Evolutionary conservation across 2,329 filamentous ascomycete species (phyloP).

Genomic region (Colletotrichum chlorophyti): DNA sequence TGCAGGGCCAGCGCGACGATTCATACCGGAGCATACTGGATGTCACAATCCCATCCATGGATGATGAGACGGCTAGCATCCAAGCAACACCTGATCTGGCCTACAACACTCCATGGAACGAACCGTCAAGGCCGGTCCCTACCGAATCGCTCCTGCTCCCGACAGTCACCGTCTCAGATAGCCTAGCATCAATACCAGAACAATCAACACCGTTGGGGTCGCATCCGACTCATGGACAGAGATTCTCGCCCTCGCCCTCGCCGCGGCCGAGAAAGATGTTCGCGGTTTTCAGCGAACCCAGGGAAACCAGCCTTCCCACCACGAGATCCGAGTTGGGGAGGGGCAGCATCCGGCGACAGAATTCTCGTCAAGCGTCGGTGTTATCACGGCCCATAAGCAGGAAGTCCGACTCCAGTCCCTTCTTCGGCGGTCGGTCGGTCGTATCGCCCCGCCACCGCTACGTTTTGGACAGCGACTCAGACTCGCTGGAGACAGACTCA

Average conservation of each 20-base stretch:
- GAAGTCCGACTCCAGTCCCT: conserved; percentile 28
- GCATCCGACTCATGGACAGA: conserved; percentile 20
- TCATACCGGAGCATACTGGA: conserved; percentile 39
- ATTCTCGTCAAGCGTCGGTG: conserved; percentile 17
- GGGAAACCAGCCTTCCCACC: conserved; percentile 9
- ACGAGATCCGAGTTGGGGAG: conserved; percentile 15
- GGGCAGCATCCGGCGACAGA: conserved; percentile 17
- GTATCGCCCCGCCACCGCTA: conserved; percentile 25
- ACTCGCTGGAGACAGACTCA: conserved; percentile 7
- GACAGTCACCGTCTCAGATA: conserved; percentile 12
- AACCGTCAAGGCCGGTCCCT: conserved; percentile 18
- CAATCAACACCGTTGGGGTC: conserved; percentile 19
- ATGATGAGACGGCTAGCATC: conserved; percentile 29
- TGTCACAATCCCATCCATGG: conserved; percentile 35
- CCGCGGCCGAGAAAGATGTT: conserved; percentile 3
- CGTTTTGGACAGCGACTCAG: conserved; percentile 20
- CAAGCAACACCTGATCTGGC: conserved; percentile 33
- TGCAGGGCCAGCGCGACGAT: conserved; percentile 30
- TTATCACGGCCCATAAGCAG: conserved; percentile 27
- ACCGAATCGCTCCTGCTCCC: conserved; percentile 1
- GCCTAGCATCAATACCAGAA: conserved; percentile 27
- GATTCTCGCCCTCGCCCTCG: conserved; percentile 20
- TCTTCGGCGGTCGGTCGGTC: conserved; percentile 28
- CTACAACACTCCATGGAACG: conserved; percentile 27
- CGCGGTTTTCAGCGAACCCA: background rate